Evolutionary conservation across 495 filamentous ascomycete genomes (phyloP).

Genomic region (Trichoderma gamsii): DNA sequence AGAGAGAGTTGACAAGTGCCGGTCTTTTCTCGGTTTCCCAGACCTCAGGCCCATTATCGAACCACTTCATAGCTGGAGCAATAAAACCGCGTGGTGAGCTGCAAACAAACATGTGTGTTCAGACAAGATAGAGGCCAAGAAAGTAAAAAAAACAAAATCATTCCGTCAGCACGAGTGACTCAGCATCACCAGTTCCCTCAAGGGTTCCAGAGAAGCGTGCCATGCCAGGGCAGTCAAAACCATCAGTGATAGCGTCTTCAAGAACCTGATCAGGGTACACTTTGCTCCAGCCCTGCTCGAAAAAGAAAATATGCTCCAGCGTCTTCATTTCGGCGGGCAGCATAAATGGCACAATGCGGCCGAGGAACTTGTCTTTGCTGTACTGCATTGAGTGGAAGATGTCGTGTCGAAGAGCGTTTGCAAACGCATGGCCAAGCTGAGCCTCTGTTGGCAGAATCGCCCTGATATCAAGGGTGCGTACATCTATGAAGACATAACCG

Average conservation of each 20-base stretch:
- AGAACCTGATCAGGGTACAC: conserved; percentile 16
- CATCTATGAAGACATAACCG: conserved; percentile 36
- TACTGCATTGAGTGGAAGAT: conserved; percentile 22
- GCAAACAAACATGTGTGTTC: background rate
- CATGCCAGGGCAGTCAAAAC: conserved; percentile 22
- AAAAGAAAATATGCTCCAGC: conserved; percentile 20
- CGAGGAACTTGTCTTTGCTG: conserved; percentile 25
- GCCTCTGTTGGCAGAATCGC: background rate
- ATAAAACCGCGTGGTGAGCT: background rate
- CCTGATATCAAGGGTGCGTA: conserved; percentile 12
- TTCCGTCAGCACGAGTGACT: background rate
- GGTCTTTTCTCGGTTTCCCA: background rate
- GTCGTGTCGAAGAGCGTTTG: conserved; percentile 15
- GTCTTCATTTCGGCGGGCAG: conserved; percentile 18
- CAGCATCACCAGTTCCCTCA: background rate
- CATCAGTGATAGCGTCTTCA: conserved; percentile 23
- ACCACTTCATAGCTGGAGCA: background rate
- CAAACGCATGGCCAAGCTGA: background rate
- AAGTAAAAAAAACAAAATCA: background rate
- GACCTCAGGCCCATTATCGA: background rate
- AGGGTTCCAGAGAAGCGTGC: conserved; percentile 28
- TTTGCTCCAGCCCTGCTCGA: conserved; percentile 17
- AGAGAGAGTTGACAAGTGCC: background rate
- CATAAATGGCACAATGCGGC: conserved; percentile 23
- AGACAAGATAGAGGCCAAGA: background rate